These are phyloP conservation scores for Prunus fruticosa DNA, from an alignment of 306 rosid species.

Conservation along the genomic window DNA sequence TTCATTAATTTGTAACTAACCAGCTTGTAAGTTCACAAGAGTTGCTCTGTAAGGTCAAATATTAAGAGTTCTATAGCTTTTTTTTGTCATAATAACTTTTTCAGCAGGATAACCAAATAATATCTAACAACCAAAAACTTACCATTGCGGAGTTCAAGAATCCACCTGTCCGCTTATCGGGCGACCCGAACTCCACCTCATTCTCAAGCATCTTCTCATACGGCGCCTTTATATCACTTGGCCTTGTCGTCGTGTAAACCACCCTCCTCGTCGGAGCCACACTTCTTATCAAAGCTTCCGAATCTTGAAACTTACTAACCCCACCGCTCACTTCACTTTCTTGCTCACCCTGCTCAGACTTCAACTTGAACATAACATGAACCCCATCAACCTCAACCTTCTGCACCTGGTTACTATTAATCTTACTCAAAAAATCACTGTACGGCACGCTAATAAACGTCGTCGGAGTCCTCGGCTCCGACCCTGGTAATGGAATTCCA, in stretches of 20 bases:
- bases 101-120: neutral
- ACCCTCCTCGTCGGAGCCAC: slow-evolving; percentile 76
- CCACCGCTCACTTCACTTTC: slow-evolving; percentile 46
- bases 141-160: slow-evolving; percentile 86
- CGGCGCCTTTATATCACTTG: slow-evolving; percentile 85
- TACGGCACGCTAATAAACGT: slow-evolving; percentile 78
- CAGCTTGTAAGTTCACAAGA: neutral
- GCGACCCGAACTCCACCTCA: slow-evolving; percentile 93
- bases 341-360: slow-evolving; percentile 45
- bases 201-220: slow-evolving; percentile 94
- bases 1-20: neutral
- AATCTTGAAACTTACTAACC: slow-evolving; percentile 57
- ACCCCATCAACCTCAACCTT: slow-evolving; percentile 98
- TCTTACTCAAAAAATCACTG: slow-evolving; percentile 82
- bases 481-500: slow-evolving; percentile 78
- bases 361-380: slow-evolving; percentile 84
- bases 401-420: slow-evolving; percentile 73
- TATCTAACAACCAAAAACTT: slow-evolving; percentile 18
- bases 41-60: neutral
- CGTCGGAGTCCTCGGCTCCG: slow-evolving; percentile 73
- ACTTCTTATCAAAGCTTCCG: slow-evolving; percentile 60
- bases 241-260: slow-evolving; percentile 88
- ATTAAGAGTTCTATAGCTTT: neutral
- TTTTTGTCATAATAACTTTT: neutral
- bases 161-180: slow-evolving; percentile 88